Evolutionary conservation across 2,329 filamentous ascomycete species (phyloP), one percentile per base, ranked within the genome.

Genomic region (Aspergillus bombycis): DNA sequence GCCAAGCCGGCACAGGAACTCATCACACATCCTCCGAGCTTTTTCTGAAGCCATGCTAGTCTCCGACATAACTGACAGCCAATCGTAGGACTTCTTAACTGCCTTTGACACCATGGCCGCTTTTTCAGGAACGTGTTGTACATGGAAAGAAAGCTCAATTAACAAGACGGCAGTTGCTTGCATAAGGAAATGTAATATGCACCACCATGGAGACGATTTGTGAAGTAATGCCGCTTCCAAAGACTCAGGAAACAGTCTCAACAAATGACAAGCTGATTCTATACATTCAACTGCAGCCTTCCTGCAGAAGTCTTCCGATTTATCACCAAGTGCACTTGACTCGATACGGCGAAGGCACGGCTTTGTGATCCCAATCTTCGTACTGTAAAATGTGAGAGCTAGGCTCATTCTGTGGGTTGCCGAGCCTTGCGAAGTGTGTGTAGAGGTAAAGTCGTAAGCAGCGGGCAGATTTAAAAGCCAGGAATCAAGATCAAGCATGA

Each of bases 141-240:
- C 74, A 32, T 73, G 69, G 54, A 79, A 81, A 16, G 79, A 72
- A 12, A 82, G 72, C 60, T 82, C 80, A 16, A 81, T 71, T n/a
- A 81, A 74, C 23, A 82, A 72, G 1, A 82, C 73, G 2, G 77
- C 78, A 0, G 77, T 75, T 16, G 80, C 75, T 68, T 82, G 80
- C 71, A 82, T 80, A 8, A 82, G 69, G 58, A 78, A 79, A 63
- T 82, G 80, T 16, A 82, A 69, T 19, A 79, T 74, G 64, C 75
- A 79, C 78, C 79, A 82, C 80, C 80, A 82, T 16, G 78, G 78
- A 1, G 77, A 76, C 19, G 77, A 71, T 21, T 72, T 73, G 60
- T 80, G 73, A 12, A 82, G 68, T 0, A 76, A 66, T 9, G 72
- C 68, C 9, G 76, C 71, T 57, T 80, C 78, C 16, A 77, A 73